phyloP scores from a whole-genome alignment of 1,284 basidiomycete genomes.

The Violaceomyces palustris region DNA sequence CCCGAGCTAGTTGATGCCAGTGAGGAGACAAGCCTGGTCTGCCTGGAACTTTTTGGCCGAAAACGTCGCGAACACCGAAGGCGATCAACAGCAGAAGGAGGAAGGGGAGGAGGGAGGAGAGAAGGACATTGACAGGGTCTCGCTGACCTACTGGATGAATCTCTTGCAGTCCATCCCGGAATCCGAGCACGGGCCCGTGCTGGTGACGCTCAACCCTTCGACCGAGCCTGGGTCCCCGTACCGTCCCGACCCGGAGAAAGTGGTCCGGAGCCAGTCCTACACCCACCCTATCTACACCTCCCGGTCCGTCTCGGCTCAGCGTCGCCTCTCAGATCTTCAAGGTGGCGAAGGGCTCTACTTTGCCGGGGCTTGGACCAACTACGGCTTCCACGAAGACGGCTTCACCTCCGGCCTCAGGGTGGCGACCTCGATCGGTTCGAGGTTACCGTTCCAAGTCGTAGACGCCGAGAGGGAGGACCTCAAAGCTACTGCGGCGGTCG shows the following conservation, averaged over 20 bases:
- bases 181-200: constrained; percentile 62
- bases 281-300: constrained; percentile 62
- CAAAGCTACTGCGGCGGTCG: no score
- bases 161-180: constrained; percentile 67
- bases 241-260: constrained; percentile 17
- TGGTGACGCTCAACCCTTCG: constrained; percentile 69
- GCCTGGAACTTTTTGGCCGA: constrained; percentile 46
- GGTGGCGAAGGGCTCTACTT: constrained; percentile 62
- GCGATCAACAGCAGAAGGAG: constrained; percentile 7
- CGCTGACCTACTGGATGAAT: constrained; percentile 68
- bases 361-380: constrained; percentile 73
- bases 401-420: constrained; percentile 60
- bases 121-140: constrained; percentile 30
- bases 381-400: constrained; percentile 74
- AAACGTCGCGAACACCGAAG: constrained; percentile 3
- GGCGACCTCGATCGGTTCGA: constrained; percentile 46
- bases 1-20: constrained; percentile 23
- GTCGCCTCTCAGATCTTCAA: constrained; percentile 62
- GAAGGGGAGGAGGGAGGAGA: neutral
- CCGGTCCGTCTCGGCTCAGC: constrained; percentile 59
- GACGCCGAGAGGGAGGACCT: constrained; percentile 45
- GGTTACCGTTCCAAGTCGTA: constrained; percentile 52
- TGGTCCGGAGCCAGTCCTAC: constrained; percentile 62
- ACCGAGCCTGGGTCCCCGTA: constrained; percentile 40
- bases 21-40: constrained; percentile 23